These are phyloP conservation scores for Macrolepiota dolichaula DNA, from an alignment of 768 basidiomycete genomes.

Conservation along the genomic window DNA sequence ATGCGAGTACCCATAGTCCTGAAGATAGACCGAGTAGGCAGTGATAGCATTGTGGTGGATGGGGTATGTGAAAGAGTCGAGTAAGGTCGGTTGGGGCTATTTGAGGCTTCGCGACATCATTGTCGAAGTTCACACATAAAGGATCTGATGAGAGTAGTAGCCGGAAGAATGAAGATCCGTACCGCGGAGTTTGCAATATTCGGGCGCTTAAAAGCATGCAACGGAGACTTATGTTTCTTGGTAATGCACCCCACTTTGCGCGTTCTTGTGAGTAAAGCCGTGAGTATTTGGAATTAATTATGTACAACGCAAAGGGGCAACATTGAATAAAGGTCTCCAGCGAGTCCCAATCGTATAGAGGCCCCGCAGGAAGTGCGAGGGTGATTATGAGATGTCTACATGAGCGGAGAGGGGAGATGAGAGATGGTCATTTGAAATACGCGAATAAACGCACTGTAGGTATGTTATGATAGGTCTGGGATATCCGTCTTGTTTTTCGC, in stretches of 20 bases:
- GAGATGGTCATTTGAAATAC: not conserved
- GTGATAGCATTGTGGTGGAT: constrained; percentile 15
- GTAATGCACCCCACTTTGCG: not conserved
- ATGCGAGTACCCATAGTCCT: constrained; percentile 14
- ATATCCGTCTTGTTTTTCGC: constrained; percentile 30
- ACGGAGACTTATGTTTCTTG: not conserved
- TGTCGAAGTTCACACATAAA: constrained; percentile 6
- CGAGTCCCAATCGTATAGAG: not conserved
- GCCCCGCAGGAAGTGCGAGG: not conserved
- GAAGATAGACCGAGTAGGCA: constrained; percentile 13
- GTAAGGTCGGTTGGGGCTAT: not conserved
- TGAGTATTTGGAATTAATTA: constrained; percentile 3
- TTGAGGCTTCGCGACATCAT: not conserved
- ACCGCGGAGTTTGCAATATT: not conserved
- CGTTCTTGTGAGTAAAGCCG: not conserved
- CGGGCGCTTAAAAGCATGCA: not conserved
- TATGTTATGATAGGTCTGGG: constrained; percentile 38
- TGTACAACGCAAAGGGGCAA: not conserved
- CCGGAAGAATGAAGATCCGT: constrained; percentile 11
- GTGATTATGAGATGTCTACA: not conserved
- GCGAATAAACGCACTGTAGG: constrained; percentile 17
- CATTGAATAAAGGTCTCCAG: not conserved
- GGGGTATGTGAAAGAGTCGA: not conserved
- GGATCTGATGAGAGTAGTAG: not conserved
- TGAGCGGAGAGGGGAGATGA: not conserved